Evolutionary conservation across 1,284 basidiomycete species (phyloP).

Genomic region (Pterulicium gracile): DNA sequence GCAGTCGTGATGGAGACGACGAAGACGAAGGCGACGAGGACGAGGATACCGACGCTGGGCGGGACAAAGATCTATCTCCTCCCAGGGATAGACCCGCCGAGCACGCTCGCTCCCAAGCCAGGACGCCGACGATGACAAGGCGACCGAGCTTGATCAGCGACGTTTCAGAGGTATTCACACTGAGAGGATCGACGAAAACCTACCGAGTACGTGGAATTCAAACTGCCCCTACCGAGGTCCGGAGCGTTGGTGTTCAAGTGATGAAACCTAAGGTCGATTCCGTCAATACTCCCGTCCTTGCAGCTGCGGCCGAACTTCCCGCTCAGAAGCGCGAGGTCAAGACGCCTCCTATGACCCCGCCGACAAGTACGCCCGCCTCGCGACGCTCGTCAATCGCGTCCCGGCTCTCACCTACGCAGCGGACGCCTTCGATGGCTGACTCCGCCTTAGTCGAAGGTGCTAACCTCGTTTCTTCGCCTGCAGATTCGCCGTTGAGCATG

Average conservation of each 20-base stretch:
- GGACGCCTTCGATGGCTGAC: no score
- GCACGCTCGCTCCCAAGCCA: constrained; percentile 10
- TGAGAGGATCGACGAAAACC: constrained; percentile 30
- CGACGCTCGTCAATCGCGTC: no score
- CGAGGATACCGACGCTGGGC: constrained; percentile 25
- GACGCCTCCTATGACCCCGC: no score
- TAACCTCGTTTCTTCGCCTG: no score
- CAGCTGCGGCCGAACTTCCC: neutral
- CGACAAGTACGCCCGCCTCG: no score
- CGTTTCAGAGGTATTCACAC: constrained; percentile 16
- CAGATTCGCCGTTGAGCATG: no score
- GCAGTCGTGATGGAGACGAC: constrained; percentile 72
- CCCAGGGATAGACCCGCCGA: neutral
- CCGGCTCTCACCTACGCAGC: no score
- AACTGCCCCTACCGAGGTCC: constrained; percentile 39
- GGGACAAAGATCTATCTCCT: constrained; percentile 19
- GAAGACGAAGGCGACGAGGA: constrained; percentile 69
- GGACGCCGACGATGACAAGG: constrained; percentile 26
- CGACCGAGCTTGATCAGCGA: constrained; percentile 11
- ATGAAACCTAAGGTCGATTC: constrained; percentile 7
- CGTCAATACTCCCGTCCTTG: neutral
- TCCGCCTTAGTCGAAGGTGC: no score
- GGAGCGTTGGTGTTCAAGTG: constrained; percentile 45
- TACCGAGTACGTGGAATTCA: constrained; percentile 54
- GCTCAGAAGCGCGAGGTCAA: no score